Evolutionary conservation across 176 grass and related monocot species (phyloP).

Genomic region (Oryza punctata): DNA sequence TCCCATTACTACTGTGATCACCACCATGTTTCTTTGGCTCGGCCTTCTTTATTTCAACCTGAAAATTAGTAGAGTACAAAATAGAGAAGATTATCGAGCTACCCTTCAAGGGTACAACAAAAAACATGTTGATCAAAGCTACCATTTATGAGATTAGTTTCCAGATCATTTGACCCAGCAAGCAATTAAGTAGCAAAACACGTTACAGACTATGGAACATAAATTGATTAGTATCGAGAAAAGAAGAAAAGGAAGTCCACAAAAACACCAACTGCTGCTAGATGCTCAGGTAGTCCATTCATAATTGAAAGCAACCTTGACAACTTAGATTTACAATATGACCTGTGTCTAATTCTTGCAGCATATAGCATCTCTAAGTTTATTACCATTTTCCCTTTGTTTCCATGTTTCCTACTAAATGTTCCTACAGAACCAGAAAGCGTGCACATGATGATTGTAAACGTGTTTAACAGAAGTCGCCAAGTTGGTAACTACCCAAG

Average conservation of each 20-base stretch:
- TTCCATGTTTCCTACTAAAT: neutral
- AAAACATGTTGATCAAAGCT: neutral
- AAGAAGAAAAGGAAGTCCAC: neutral
- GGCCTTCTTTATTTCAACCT: slow-evolving; percentile 99
- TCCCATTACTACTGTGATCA: slow-evolving; percentile 63
- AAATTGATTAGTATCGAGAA: neutral
- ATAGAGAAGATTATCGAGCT: neutral
- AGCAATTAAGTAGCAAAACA: neutral
- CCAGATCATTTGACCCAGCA: neutral
- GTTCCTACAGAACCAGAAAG: neutral
- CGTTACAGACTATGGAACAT: neutral
- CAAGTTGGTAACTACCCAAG: neutral
- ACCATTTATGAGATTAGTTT: neutral
- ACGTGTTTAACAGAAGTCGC: neutral
- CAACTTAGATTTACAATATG: neutral
- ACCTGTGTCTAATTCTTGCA: neutral
- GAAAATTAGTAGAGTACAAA: slow-evolving; percentile 23
- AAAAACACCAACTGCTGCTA: neutral
- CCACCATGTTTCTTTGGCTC: slow-evolving; percentile 88
- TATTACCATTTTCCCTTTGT: neutral
- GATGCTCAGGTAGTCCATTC: neutral
- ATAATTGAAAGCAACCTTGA: neutral
- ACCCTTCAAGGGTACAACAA: neutral
- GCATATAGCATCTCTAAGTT: neutral
- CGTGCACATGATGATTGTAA: neutral